A percentile compares a stretch with the other conserved stretches of the same genome.
phyloP scores from a whole-genome alignment of 768 basidiomycete species.

The Boletus tylopilopsis region DNA sequence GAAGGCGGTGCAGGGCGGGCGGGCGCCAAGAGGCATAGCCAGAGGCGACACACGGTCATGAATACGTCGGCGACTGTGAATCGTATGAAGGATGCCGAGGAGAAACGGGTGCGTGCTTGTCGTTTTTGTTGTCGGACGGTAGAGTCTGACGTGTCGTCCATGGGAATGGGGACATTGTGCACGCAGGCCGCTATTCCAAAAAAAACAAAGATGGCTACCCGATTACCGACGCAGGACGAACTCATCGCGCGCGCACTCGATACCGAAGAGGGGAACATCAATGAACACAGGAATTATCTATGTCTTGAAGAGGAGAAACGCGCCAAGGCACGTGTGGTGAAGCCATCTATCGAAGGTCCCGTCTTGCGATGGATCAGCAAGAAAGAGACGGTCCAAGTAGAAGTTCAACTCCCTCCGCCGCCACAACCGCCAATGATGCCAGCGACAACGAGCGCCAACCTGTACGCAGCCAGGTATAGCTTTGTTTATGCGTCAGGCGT shows the following conservation, averaged over 20 bases:
- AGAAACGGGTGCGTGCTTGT: conserved; percentile 47
- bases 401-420: conserved; percentile 17
- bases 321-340: conserved; percentile 55
- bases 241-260: conserved; percentile 80
- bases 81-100: conserved; percentile 60
- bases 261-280: conserved; percentile 81
- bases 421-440: conserved; percentile 27
- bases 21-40: conserved; percentile 48
- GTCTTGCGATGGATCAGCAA: conserved; percentile 69
- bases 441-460: conserved; percentile 13
- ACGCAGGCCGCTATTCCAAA: conserved; percentile 56
- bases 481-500: conserved; percentile 19
- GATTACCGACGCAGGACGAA: conserved; percentile 71
- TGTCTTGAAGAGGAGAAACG: conserved; percentile 80
- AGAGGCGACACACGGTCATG: conserved; percentile 64
- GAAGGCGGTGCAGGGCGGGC: conserved; percentile 23
- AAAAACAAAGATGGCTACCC: conserved; percentile 51
- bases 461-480: conserved; percentile 17
- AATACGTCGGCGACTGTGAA: conserved; percentile 66
- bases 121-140: neutral
- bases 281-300: conserved; percentile 76
- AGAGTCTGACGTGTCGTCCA: neutral
- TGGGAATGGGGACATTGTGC: neutral
- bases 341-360: conserved; percentile 60
- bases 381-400: conserved; percentile 53